phyloP scores from a whole-genome alignment of 2,329 filamentous ascomycete genomes.

The Ambrosiella xylebori region DNA sequence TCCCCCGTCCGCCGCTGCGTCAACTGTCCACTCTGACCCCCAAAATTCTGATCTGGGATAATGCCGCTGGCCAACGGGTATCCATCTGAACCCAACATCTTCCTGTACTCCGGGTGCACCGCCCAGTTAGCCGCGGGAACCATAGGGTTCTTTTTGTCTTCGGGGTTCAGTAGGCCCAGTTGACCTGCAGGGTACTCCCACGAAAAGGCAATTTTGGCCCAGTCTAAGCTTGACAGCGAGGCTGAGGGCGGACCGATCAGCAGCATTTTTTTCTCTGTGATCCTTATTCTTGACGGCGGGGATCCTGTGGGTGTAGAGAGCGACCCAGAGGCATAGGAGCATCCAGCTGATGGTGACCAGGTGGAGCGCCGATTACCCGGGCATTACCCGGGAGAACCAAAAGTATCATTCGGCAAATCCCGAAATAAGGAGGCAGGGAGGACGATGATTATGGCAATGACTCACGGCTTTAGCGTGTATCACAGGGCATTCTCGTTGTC shows the following conservation, averaged over 20 bases:
- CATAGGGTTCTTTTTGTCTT: background rate
- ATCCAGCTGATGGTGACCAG: constrained; percentile 20
- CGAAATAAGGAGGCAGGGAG: constrained; percentile 18
- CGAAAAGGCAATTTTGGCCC: background rate
- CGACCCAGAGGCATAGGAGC: constrained; percentile 15
- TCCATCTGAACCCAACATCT: background rate
- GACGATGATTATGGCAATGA: constrained; percentile 17
- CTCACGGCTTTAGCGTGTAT: background rate
- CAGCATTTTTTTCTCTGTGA: constrained; percentile 2
- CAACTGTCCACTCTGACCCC: background rate
- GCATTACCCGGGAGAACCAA: constrained; percentile 21
- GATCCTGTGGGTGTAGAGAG: constrained; percentile 18
- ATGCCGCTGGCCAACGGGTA: background rate
- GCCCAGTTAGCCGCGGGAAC: background rate
- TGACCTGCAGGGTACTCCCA: constrained; percentile 20
- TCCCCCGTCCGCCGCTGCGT: background rate
- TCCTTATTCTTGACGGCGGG: constrained; percentile 15
- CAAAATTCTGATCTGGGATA: background rate
- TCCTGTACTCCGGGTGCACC: background rate
- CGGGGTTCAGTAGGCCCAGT: background rate
- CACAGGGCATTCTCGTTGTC: background rate
- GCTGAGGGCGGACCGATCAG: background rate
- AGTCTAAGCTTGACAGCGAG: background rate
- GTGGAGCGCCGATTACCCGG: constrained; percentile 17
- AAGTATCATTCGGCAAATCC: constrained; percentile 19